These are phyloP conservation scores for Sungouiella blattae DNA, from an alignment of 805 yeast genomes.

Conservation along the genomic window DNA sequence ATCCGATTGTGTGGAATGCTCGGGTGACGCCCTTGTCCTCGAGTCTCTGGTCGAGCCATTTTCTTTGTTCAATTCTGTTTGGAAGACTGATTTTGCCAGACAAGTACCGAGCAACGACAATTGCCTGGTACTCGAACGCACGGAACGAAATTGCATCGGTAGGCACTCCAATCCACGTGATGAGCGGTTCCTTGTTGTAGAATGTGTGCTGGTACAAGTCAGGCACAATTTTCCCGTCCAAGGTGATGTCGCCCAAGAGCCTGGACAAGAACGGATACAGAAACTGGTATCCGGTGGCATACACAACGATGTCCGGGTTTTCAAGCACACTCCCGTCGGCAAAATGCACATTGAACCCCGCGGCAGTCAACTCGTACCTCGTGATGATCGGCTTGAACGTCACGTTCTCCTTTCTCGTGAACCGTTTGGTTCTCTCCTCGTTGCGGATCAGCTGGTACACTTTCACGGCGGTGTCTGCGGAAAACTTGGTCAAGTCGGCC, in stretches of 20 bases:
- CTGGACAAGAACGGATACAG: conserved; percentile 58
- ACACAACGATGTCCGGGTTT: conserved; percentile 55
- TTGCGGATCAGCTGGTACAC: conserved; percentile 31
- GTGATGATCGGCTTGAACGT: conserved; percentile 23
- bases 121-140: conserved; percentile 59
- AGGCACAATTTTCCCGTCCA: conserved; percentile 35
- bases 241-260: conserved; percentile 36
- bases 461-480: conserved; percentile 18
- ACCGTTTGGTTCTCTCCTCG: conserved; percentile 3
- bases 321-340: conserved; percentile 44
- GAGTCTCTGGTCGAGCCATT: conserved; percentile 38
- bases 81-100: conserved; percentile 54
- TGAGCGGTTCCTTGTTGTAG: conserved; percentile 56
- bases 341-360: conserved; percentile 38
- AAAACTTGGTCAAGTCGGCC: conserved; percentile 26
- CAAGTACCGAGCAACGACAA: conserved; percentile 61
- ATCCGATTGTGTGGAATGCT: conserved; percentile 44
- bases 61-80: conserved; percentile 40
- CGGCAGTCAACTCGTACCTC: conserved; percentile 20
- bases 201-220: conserved; percentile 60
- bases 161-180: conserved; percentile 62
- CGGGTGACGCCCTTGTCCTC: conserved; percentile 38
- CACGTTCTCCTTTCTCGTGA: conserved; percentile 14
- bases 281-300: conserved; percentile 74
- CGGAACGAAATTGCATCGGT: conserved; percentile 62